These are phyloP conservation scores for Lactarius indigo DNA, from an alignment of 768 basidiomycete genomes.

Conservation along the genomic window DNA sequence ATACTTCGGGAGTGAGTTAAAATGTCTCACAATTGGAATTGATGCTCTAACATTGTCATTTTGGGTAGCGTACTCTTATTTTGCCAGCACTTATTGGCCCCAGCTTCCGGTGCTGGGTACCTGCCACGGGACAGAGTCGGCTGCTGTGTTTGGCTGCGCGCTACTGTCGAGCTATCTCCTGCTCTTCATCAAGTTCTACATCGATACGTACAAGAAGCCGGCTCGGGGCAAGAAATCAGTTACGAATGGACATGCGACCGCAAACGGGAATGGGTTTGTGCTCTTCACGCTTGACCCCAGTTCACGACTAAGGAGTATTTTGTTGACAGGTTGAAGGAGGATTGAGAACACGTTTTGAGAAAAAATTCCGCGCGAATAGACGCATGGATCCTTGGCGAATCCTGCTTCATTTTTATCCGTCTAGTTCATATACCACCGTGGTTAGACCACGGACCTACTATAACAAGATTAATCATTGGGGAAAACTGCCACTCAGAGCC, in stretches of 20 bases:
- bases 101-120: constrained; percentile 67
- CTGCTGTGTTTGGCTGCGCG: constrained; percentile 85
- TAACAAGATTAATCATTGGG: constrained; percentile 16
- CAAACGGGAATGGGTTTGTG: constrained; percentile 36
- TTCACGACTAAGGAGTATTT: neutral
- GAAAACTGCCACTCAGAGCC: constrained; percentile 10
- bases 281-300: neutral
- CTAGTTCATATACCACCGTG: constrained; percentile 25
- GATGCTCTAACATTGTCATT: neutral
- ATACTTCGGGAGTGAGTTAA: constrained; percentile 88
- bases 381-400: neutral
- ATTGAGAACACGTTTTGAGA: constrained; percentile 14
- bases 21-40: neutral
- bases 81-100: constrained; percentile 54
- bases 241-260: constrained; percentile 47
- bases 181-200: constrained; percentile 95
- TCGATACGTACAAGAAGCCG: constrained; percentile 78
- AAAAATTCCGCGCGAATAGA: neutral
- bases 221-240: constrained; percentile 34
- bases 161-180: constrained; percentile 88
- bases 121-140: constrained; percentile 85
- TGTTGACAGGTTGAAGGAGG: constrained; percentile 17
- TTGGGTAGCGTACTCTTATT: constrained; percentile 72
- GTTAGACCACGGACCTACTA: constrained; percentile 8
- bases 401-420: constrained; percentile 17